These are phyloP conservation scores for Phytophthora sp. DNA, from an alignment of 352 stramenopile species.

Conservation along the genomic window DNA sequence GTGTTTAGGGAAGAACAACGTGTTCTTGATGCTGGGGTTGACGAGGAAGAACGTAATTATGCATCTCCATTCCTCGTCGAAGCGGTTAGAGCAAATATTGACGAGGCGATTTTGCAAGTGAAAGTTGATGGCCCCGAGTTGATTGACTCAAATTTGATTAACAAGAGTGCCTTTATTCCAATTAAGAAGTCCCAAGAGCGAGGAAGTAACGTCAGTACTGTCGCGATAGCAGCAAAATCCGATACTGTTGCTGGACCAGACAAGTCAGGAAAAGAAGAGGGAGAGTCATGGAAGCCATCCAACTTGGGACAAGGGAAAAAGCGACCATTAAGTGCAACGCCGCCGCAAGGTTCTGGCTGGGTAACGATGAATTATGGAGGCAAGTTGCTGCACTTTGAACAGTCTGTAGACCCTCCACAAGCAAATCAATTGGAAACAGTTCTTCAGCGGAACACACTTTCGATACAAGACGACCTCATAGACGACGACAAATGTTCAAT, in stretches of 20 bases:
- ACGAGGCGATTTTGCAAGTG: constrained; percentile 10
- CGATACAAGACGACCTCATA: background rate
- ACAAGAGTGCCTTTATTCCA: background rate
- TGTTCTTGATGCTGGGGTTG: background rate
- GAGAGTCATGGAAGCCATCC: background rate
- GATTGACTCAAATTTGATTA: background rate
- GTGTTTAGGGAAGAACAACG: constrained; percentile 20
- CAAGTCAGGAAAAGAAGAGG: background rate
- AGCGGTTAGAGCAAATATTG: constrained; percentile 33
- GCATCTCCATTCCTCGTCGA: constrained; percentile 28
- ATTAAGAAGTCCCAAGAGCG: background rate
- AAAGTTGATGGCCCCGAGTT: constrained; percentile 15
- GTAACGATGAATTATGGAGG: constrained; percentile 46
- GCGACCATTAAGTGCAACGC: constrained; percentile 38
- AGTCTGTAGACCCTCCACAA: background rate
- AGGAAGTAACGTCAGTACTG: no score
- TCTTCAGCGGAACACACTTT: background rate
- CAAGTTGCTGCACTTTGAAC: constrained; percentile 54
- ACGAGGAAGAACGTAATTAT: constrained; percentile 26
- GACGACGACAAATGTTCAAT: background rate
- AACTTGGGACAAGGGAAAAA: constrained; percentile 7
- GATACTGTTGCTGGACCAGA: background rate
- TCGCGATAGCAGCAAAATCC: background rate
- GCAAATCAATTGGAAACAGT: background rate
- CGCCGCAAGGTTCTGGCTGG: constrained; percentile 33